Evolutionary conservation across 1,284 basidiomycete species (phyloP), one percentile per base, ranked within the genome.

Genomic region (Peniophora sp.): DNA sequence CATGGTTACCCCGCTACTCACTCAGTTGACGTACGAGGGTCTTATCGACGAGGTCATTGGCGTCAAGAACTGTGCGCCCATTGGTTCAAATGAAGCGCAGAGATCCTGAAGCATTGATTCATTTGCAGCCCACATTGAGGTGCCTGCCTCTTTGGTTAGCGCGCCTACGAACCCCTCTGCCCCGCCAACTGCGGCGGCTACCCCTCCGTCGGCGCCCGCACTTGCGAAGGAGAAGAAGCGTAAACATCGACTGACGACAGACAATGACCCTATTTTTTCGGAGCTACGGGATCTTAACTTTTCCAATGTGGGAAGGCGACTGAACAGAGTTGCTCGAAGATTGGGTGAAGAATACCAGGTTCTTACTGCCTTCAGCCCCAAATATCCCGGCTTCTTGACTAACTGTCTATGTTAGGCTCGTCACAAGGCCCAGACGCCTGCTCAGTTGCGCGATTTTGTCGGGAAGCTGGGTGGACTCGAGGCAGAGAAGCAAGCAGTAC

Each of bases 21-120:
- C 96, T 1, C 96, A 99, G 62, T 73, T 99, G 50, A 99, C 97
- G 0, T 99, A 98, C 61, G 88, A 97, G 64, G 97, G 97, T 15
- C 83, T 99, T 42, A 76, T 98, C n/a, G 96, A 99, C 61, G 97
- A 99, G 64, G 73, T 93, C 41, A 73, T 97, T 44, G 92, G 92
- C 1, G 87, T 99, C 55, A 87, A 80, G 66, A 92, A 97, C 60
- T 88, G 94, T 91, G 57, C 50, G 85, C 66, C 6, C 20, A 24
- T 34, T 45, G 46, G 49, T 37, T 37, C 37, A 49, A 20, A 49
- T 48, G 35, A 27, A 48, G 52, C 53, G 37, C 52, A 27, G 12
- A n/a, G 37, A 12, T 2, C 24, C 11, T 41, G 27, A 15, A 9
- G 6, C 3, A 27, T 58, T 48, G 54, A 34, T 3, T 44, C 2